Base-by-base conservation (phyloP, 129 eudicot species). In the Centrapalus pauciflorus region DNA sequence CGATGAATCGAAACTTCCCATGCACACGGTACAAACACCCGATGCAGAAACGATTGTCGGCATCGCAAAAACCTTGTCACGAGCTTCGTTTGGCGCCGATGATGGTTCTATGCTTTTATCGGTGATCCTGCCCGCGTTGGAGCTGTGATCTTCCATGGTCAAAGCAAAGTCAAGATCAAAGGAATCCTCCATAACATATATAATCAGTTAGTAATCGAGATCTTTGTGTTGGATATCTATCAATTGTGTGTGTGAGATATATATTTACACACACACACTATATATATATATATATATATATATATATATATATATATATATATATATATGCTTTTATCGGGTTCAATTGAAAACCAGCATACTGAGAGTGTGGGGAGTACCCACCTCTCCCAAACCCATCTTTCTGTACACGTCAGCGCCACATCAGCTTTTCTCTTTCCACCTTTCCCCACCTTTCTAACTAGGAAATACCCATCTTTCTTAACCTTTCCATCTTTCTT, bases 11-110 rank as follows among this genome's bases (percentile, higher is more conserved):
- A 81, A 81, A n/a, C 69, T 71, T 52, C 76, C 87, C 84, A 78
- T 71, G 70, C 90, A 85, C 28, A 82, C 78, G 0, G 37, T 40
- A 69, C 80, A 76, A 61, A 61, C 71, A 51, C 71, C 76, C 10
- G 11, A 28, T 61, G 38, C 20, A 32, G 17, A 5, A 4, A 8
- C 29, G 2, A 61, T 56, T 0, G 38, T 76, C 0, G 66, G 76
- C 71, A 76, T 69, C 33, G 35, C 37, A 16, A 48, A 60, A 29
- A 76, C 59, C 45, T 40, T 40, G 3, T 13, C 48, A 30, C 55
- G 59, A 25, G 25, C 60, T 46, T 66, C 70, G 14, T 70, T 69
- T 14, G 70, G 40, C 7, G 35, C 48, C 49, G 46, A 17, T 6
- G 14, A 17, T 6, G 14, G 27, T 38, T 69, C 24, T 11, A 7